phyloP scores from a whole-genome alignment of 1,284 basidiomycete species.

The Albatrellus sp. region DNA sequence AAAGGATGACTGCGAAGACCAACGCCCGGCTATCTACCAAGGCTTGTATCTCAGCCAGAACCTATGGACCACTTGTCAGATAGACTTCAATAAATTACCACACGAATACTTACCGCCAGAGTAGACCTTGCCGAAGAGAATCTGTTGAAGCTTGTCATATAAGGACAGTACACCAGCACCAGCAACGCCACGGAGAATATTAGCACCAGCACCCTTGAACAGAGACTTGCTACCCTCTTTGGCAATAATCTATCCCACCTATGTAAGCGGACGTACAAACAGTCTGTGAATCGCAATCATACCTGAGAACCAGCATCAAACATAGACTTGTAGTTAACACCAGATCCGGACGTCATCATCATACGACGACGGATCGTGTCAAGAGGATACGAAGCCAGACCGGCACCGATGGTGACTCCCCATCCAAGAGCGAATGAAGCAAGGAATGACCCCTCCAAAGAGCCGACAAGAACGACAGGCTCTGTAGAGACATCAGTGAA shows the following conservation, averaged over 20 bases:
- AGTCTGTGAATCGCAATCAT: conserved; percentile 3
- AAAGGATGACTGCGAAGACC: conserved; percentile 20
- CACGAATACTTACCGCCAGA: conserved; percentile 41
- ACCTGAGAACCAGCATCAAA: conserved; percentile 68
- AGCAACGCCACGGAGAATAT: conserved; percentile 96
- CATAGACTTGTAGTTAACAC: conserved; percentile 84
- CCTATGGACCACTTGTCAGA: conserved; percentile 20
- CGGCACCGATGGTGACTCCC: conserved; percentile 92
- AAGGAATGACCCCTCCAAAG: conserved; percentile 82
- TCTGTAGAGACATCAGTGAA: conserved; percentile 30
- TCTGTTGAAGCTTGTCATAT: conserved; percentile 86
- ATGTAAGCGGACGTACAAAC: neutral
- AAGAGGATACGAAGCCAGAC: conserved; percentile 90
- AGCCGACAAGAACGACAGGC: conserved; percentile 83
- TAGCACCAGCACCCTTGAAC: conserved; percentile 95
- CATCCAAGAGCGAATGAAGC: conserved; percentile 87
- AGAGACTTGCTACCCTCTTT: conserved; percentile 87
- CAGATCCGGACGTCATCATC: conserved; percentile 84
- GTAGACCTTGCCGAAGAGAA: conserved; percentile 95
- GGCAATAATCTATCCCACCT: conserved; percentile 49
- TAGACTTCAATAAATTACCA: neutral
- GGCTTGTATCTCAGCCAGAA: conserved; percentile 27
- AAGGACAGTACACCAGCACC: conserved; percentile 94
- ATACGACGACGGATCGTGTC: conserved; percentile 94
- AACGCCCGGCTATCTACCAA: conserved; percentile 14